phyloP scores from a whole-genome alignment of 305 asterid genomes.

The Fraxinus velutina region DNA sequence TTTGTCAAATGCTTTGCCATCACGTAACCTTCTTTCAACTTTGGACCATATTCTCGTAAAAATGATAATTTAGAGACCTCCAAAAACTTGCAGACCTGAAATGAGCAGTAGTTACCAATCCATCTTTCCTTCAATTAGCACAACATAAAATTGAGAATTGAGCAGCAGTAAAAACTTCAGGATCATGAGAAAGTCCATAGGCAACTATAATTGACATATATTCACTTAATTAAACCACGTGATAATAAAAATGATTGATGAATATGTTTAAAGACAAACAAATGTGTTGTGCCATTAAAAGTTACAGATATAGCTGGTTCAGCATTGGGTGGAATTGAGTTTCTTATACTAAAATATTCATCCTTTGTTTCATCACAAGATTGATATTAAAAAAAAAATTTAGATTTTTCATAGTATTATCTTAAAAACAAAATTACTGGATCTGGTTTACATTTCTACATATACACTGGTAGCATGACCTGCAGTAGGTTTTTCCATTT shows the following conservation, averaged over 20 bases:
- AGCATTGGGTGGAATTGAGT: neutral
- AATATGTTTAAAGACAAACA: neutral
- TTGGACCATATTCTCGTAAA: constrained; percentile 78
- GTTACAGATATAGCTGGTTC: neutral
- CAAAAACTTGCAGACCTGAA: constrained; percentile 83
- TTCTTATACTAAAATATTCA: neutral
- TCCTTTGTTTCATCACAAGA: neutral
- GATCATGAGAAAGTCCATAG: constrained; percentile 13
- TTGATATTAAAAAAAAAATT: neutral
- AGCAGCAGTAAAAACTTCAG: constrained; percentile 9
- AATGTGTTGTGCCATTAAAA: neutral
- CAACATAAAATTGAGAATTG: constrained; percentile 4
- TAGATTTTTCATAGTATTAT: neutral
- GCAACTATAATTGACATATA: constrained; percentile 11
- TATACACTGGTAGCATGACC: neutral
- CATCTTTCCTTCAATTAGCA: constrained; percentile 9
- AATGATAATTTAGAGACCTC: constrained; percentile 86
- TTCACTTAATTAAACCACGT: constrained; percentile 2
- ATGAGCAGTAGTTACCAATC: constrained; percentile 14
- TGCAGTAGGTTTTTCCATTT: neutral
- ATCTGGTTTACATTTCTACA: neutral
- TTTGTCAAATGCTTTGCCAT: constrained; percentile 60
- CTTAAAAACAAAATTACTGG: neutral
- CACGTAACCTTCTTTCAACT: constrained; percentile 81
- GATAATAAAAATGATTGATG: neutral